These are phyloP conservation scores for Crepidotus variabilis DNA, from an alignment of 768 basidiomycete species.

Conservation along the genomic window DNA sequence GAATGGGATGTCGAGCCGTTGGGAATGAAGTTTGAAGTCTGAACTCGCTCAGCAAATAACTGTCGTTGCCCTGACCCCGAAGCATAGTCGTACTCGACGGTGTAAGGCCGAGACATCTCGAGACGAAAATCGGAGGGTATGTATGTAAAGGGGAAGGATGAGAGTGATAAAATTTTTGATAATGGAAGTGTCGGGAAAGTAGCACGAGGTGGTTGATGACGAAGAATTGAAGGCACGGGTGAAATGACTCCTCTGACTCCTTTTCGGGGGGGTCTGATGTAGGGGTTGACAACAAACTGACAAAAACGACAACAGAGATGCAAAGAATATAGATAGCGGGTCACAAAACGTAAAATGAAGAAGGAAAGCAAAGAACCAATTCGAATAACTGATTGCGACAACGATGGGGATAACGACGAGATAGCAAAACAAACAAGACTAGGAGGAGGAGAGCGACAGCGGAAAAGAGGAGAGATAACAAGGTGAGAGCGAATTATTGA, in stretches of 20 bases:
- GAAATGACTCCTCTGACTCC: not conserved
- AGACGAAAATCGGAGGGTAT: constrained; percentile 6
- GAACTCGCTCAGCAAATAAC: constrained; percentile 19
- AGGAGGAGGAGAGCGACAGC: not conserved
- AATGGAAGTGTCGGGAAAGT: not conserved
- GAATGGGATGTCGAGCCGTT: constrained; percentile 14
- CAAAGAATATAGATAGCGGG: constrained; percentile 16
- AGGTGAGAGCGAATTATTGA: not conserved
- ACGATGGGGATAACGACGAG: constrained; percentile 29
- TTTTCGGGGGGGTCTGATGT: not conserved
- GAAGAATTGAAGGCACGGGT: not conserved
- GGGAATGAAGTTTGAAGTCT: constrained; percentile 10
- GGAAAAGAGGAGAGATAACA: too few relatives aligned
- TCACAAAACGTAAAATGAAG: constrained; percentile 7
- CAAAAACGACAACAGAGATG: constrained; percentile 16
- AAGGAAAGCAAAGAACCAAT: constrained; percentile 25
- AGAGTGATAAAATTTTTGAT: constrained; percentile 6
- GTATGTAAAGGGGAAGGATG: constrained; percentile 9
- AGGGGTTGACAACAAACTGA: constrained; percentile 9
- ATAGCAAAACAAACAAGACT: constrained; percentile 6
- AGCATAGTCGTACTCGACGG: constrained; percentile 36
- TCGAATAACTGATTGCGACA: constrained; percentile 28
- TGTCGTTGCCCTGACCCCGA: constrained; percentile 26
- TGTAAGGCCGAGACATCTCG: constrained; percentile 41
- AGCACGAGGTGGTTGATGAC: not conserved